These are phyloP conservation scores for Metrosideros polymorpha DNA, from an alignment of 441 rosid species.

Conservation along the genomic window DNA sequence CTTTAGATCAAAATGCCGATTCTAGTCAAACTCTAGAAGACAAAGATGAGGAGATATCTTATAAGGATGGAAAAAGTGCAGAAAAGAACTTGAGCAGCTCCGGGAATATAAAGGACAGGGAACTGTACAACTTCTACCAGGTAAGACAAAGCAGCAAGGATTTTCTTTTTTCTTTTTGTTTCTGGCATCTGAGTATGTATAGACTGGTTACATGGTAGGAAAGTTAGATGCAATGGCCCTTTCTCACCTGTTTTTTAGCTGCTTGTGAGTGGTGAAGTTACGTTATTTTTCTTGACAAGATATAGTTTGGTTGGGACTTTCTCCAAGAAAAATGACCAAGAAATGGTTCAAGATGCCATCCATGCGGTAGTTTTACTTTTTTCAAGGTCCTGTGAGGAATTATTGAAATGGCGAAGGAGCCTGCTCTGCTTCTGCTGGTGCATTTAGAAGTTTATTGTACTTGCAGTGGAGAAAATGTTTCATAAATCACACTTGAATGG, in stretches of 20 bases:
- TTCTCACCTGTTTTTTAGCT: background rate
- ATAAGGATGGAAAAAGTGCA: conserved; percentile 28
- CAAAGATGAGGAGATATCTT: conserved; percentile 22
- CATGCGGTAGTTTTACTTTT: background rate
- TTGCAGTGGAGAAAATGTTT: background rate
- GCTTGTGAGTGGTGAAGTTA: background rate
- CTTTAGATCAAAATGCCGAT: conserved; percentile 28
- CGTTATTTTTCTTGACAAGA: background rate
- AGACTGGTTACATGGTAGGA: background rate
- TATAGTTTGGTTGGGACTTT: background rate
- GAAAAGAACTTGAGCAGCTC: conserved; percentile 20
- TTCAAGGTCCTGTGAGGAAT: background rate
- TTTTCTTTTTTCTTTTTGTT: background rate
- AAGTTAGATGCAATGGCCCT: background rate
- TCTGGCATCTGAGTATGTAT: background rate
- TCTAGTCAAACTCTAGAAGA: conserved; percentile 24
- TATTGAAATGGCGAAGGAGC: background rate
- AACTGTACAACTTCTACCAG: conserved; percentile 82
- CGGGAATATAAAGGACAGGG: conserved; percentile 40
- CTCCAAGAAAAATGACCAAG: background rate
- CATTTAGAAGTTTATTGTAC: background rate
- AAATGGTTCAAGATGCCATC: background rate
- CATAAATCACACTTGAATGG: background rate
- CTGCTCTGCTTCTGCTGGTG: background rate
- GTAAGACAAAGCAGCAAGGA: conserved; percentile 20